Conservation (phyloP, 371 early-diverging fungal genomes). For the Apophysomyces trapeziformis region DNA sequence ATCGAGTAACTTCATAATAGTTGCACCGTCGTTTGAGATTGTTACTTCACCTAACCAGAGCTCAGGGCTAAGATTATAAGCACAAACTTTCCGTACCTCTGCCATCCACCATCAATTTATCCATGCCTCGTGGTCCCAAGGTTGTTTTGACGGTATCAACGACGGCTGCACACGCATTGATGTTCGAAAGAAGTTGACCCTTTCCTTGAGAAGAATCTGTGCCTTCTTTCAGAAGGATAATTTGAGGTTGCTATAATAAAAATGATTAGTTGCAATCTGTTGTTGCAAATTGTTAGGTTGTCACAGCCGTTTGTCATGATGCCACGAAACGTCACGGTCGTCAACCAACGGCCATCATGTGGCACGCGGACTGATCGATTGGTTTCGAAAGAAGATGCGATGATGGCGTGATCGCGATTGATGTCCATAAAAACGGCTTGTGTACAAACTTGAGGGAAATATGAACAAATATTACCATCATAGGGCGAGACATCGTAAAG, state of each 20-base stretch:
- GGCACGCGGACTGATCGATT: slow-evolving; percentile 1
- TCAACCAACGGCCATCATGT: neutral
- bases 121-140: slow-evolving; percentile 99
- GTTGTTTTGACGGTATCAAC: slow-evolving; percentile 98
- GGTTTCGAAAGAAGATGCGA: slow-evolving; percentile 2
- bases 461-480: slow-evolving; percentile 16
- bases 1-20: slow-evolving; percentile 98
- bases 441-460: neutral
- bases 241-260: slow-evolving; percentile 89
- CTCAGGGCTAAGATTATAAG: neutral
- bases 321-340: neutral
- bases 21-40: slow-evolving; percentile 99
- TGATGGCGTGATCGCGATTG: neutral
- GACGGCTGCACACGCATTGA: slow-evolving; percentile 95
- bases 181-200: slow-evolving; percentile 98
- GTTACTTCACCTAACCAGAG: slow-evolving; percentile 80
- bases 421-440: neutral
- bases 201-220: slow-evolving; percentile 99
- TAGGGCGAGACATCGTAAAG: slow-evolving; percentile 20
- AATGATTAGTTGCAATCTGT: slow-evolving; percentile 8
- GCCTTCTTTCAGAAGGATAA: slow-evolving; percentile 98
- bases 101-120: slow-evolving; percentile 98
- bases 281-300: neutral
- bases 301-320: neutral
- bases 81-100: slow-evolving; percentile 58